A percentile compares a stretch with the other conserved stretches of the same genome.
Evolutionary conservation across 2,329 filamentous ascomycete genomes (phyloP).

Genomic region (Colletotrichum cereale): DNA sequence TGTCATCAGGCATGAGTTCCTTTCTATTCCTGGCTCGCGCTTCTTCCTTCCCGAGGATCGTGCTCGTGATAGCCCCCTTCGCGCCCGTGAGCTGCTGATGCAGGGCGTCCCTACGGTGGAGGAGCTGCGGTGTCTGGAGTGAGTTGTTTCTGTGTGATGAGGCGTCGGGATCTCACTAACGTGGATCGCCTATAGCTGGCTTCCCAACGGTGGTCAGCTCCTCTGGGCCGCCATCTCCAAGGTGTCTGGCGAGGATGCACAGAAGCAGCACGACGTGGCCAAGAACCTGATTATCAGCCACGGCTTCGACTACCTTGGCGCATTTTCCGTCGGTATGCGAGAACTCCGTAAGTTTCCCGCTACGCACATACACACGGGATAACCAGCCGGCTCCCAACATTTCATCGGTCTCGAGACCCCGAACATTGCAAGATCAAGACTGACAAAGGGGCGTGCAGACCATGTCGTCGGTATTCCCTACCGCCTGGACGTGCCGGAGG

Average conservation of each 20-base stretch:
- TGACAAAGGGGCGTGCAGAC: conserved; percentile 43
- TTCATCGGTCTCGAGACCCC: neutral
- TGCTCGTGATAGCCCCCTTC: conserved; percentile 47
- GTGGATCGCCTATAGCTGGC: conserved; percentile 50
- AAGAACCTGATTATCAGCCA: conserved; percentile 44
- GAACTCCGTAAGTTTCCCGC: conserved; percentile 44
- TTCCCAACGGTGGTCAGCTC: conserved; percentile 54
- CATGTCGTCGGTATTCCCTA: conserved; percentile 67
- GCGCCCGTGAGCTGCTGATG: conserved; percentile 45
- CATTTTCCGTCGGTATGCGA: conserved; percentile 47
- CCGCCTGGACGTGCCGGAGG: conserved; percentile 56
- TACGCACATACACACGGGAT: neutral
- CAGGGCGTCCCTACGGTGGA: conserved; percentile 53
- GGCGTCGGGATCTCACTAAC: conserved; percentile 57
- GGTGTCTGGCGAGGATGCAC: conserved; percentile 51
- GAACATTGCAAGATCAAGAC: neutral
- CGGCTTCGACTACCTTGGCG: conserved; percentile 49
- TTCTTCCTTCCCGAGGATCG: conserved; percentile 52
- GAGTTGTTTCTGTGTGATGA: conserved; percentile 45
- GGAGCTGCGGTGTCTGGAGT: conserved; percentile 53
- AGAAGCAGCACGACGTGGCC: conserved; percentile 49
- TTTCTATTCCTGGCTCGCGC: conserved; percentile 49
- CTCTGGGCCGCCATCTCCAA: conserved; percentile 54
- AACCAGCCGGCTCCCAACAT: neutral
- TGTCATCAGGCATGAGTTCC: conserved; percentile 52